These are phyloP conservation scores for Litsea cubeba DNA, from an alignment of 164 flowering plant genomes.

Conservation along the genomic window DNA sequence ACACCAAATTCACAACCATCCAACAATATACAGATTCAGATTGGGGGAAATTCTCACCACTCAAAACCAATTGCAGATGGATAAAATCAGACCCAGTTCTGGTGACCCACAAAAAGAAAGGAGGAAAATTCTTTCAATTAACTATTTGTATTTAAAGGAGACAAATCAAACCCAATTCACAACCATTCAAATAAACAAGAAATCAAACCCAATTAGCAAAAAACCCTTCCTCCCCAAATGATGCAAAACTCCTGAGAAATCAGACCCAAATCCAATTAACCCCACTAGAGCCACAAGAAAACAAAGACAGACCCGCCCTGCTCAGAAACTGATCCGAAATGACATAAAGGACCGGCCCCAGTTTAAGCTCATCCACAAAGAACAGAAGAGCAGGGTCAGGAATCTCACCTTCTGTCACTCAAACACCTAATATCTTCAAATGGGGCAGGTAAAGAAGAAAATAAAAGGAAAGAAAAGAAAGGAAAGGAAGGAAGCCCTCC, in stretches of 20 bases:
- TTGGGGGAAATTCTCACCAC: neutral
- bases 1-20: constrained; percentile 5
- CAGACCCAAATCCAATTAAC: neutral
- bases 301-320: neutral
- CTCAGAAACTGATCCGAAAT: neutral
- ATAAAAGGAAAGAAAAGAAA: neutral
- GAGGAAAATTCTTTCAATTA: neutral
- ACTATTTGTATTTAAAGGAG: neutral
- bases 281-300: neutral
- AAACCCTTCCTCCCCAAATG: neutral
- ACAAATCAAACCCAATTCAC: constrained; percentile 4
- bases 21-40: neutral
- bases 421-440: constrained; percentile 15
- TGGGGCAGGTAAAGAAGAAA: neutral
- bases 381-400: constrained; percentile 10
- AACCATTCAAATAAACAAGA: neutral
- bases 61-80: neutral
- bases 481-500: neutral
- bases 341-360: constrained; percentile 14
- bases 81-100: neutral
- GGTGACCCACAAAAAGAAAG: neutral
- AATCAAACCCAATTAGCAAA: neutral
- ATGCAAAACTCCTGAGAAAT: neutral
- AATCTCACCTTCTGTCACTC: constrained; percentile 30
- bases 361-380: constrained; percentile 13